These are phyloP conservation scores for Penicillium sp. DNA, from an alignment of 2,329 filamentous ascomycete genomes.

Conservation along the genomic window DNA sequence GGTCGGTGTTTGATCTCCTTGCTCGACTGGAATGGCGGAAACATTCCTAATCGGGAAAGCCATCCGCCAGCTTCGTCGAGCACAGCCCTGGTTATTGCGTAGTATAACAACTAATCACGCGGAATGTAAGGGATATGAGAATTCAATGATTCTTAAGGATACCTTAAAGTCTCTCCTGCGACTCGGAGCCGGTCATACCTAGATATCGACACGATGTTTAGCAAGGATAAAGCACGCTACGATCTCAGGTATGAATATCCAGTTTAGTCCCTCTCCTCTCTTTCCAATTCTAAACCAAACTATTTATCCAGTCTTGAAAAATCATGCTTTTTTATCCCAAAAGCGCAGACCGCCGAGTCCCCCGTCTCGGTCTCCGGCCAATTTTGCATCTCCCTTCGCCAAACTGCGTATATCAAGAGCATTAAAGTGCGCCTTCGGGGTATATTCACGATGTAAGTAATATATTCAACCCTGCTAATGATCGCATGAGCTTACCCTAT, in stretches of 20 bases:
- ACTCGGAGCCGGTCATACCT: not conserved
- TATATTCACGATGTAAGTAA: not conserved
- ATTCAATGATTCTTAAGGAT: not conserved
- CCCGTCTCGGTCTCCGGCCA: not conserved
- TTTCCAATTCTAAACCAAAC: not conserved
- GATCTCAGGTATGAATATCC: not conserved
- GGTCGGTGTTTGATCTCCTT: not conserved
- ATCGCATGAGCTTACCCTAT: not conserved
- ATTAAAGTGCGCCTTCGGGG: not conserved
- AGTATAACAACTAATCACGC: not conserved
- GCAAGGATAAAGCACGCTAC: not conserved
- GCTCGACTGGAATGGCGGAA: not conserved
- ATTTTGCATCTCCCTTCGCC: not conserved
- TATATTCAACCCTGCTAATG: not conserved
- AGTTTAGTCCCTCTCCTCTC: not conserved
- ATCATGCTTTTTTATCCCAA: not conserved
- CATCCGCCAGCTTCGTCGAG: not conserved
- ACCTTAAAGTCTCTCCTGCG: not conserved
- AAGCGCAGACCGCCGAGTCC: not conserved
- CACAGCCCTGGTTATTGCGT: not conserved
- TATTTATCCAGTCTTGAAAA: not conserved
- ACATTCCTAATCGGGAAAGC: not conserved
- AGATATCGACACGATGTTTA: not conserved
- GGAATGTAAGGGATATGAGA: not conserved
- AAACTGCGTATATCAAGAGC: not conserved